These are phyloP conservation scores for Aechmea fasciata DNA, from an alignment of 176 grass and related monocot genomes.

Conservation along the genomic window DNA sequence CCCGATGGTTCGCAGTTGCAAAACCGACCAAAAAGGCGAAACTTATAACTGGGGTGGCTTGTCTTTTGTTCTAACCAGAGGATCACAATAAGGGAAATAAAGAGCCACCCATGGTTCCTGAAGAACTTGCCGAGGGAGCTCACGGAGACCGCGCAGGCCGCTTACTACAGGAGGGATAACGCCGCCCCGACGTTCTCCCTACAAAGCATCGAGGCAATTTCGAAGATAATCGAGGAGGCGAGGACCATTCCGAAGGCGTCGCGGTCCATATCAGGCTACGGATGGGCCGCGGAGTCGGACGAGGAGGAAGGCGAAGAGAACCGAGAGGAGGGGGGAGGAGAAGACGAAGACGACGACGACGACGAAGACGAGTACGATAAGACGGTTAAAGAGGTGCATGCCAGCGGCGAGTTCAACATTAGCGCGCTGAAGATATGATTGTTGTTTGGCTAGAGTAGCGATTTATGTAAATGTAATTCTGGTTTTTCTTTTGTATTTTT, in stretches of 20 bases:
- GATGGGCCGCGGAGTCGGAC: slow-evolving; percentile 46
- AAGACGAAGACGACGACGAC: slow-evolving; percentile 37
- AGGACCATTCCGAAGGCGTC: slow-evolving; percentile 52
- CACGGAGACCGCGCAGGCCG: slow-evolving; percentile 50
- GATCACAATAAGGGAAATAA: slow-evolving; percentile 92
- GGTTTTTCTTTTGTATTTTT: background rate
- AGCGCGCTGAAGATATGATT: slow-evolving; percentile 52
- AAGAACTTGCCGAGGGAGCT: slow-evolving; percentile 95
- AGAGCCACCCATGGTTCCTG: slow-evolving; percentile 90
- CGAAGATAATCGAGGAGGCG: slow-evolving; percentile 74
- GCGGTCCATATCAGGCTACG: slow-evolving; percentile 32
- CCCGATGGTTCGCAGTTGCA: no score
- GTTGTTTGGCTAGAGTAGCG: background rate
- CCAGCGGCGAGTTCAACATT: slow-evolving; percentile 53
- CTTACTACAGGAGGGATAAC: slow-evolving; percentile 77
- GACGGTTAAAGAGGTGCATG: slow-evolving; percentile 71
- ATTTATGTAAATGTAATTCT: background rate
- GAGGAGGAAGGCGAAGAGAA: slow-evolving; percentile 36
- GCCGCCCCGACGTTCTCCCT: slow-evolving; percentile 60
- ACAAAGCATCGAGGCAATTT: slow-evolving; percentile 70
- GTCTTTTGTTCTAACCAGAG: slow-evolving; percentile 45
- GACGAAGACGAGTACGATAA: slow-evolving; percentile 72
- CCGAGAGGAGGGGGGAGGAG: slow-evolving; percentile 10
- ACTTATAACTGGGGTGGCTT: background rate
- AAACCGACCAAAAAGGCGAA: slow-evolving; percentile 1